Conservation (phyloP, 768 basidiomycete genomes). For the Serendipita vermifera region DNA sequence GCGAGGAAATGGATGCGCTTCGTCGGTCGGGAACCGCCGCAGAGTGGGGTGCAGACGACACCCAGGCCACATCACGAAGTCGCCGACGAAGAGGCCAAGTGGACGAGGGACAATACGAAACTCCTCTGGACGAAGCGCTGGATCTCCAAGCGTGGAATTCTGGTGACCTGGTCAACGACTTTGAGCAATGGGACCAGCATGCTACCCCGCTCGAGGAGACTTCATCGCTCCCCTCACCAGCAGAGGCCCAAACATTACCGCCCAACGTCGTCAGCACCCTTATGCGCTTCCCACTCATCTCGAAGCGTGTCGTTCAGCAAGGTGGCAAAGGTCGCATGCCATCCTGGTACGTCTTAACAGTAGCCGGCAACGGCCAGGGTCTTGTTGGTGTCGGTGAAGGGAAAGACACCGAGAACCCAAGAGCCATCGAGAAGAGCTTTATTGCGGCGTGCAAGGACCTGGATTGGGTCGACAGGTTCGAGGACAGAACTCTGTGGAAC, state of each 20-base stretch:
- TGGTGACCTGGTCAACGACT: not conserved
- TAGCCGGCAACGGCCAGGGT: constrained; percentile 74
- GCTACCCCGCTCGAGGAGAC: not conserved
- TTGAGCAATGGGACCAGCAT: not conserved
- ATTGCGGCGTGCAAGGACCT: constrained; percentile 67
- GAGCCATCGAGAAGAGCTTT: constrained; percentile 47
- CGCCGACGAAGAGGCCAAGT: too few relatives aligned
- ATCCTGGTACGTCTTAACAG: constrained; percentile 45
- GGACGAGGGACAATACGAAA: not conserved
- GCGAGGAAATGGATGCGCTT: not conserved
- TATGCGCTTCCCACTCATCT: constrained; percentile 28
- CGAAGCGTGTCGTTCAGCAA: constrained; percentile 65
- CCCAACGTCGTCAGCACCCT: not conserved
- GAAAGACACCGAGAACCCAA: constrained; percentile 46
- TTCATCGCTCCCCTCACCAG: not conserved
- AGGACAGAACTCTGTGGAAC: constrained; percentile 89
- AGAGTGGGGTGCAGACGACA: not conserved
- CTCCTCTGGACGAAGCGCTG: not conserved
- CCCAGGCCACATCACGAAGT: too few relatives aligned
- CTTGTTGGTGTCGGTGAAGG: constrained; percentile 74
- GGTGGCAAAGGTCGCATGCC: constrained; percentile 87
- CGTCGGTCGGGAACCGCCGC: not conserved
- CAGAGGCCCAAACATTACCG: constrained; percentile 1
- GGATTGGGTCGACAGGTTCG: constrained; percentile 91
- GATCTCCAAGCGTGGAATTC: not conserved